Conservation (phyloP, 306 rosid genomes). For the Fagus sylvatica region DNA sequence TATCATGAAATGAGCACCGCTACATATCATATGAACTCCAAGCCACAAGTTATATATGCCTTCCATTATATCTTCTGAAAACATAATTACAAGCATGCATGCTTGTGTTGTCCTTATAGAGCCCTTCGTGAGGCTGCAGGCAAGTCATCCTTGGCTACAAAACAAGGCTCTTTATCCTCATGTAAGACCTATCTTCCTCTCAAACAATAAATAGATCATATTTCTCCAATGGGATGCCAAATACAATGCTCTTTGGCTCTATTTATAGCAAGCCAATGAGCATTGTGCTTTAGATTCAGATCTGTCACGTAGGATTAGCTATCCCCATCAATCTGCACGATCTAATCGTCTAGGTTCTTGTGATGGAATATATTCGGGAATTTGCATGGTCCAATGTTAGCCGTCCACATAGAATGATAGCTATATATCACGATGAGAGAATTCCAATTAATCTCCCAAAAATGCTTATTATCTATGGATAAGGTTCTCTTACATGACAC, state of each 20-base stretch:
- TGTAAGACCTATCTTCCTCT: constrained; percentile 48
- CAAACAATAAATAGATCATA: background rate
- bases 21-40: too few relatives aligned
- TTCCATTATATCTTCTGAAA: background rate
- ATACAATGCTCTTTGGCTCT: background rate
- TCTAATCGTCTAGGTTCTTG: constrained; percentile 16
- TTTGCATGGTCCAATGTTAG: constrained; percentile 35
- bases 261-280: constrained; percentile 32
- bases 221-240: background rate
- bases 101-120: background rate
- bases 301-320: background rate
- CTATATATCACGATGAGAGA: constrained; percentile 1
- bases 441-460: constrained; percentile 11
- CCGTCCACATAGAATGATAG: constrained; percentile 35
- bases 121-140: constrained; percentile 40
- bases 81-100: background rate
- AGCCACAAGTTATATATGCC: too few relatives aligned
- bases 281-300: constrained; percentile 5
- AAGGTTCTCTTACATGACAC: constrained; percentile 22
- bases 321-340: constrained; percentile 7
- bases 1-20: too few relatives aligned
- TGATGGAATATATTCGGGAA: constrained; percentile 42
- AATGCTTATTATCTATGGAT: constrained; percentile 3
- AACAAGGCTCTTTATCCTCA: constrained; percentile 57
- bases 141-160: constrained; percentile 74